Base-by-base conservation (phyloP, 2,329 filamentous ascomycete species). In the Karstenula rhodostoma region DNA sequence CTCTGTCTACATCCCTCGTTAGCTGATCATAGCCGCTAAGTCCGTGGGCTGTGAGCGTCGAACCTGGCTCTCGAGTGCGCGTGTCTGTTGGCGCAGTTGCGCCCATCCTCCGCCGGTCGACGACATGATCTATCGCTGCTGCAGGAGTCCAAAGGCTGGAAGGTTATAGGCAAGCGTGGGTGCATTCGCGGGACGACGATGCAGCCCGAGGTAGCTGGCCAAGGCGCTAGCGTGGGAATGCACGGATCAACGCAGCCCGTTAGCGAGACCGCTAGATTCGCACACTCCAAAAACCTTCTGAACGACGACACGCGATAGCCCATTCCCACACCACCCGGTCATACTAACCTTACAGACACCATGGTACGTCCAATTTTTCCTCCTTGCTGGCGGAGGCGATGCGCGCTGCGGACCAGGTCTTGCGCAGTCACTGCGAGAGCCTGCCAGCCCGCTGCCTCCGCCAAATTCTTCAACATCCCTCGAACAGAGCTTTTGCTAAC, bases 21-120 rank as follows among this genome's bases (percentile, higher is more conserved):
- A 79, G 62, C 61, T 71, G 44, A 35, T 37, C 58, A 61, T 37
- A 50, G 56, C 44, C 61, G 48, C n/a, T 44, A 68, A 65, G 47
- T 67, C 66, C 62, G 58, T 29, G 42, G 55, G 49, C 47, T 35
- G 40, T 57, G 57, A 27, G 59, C 19, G 56, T 61, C 77, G 66
- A 83, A 96, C 94, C 86, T 98, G 94, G 62, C 90, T 92, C 79
- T 99, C 95, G 64, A 97, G 84, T 47, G 89, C 87, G 72, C 95
- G 87, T 63, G 93, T 92, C 81, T 98, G 94, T 78, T 97, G 93
- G 72, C 95, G 91, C 69, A 98, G 86, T 82, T 97, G 93, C 73
- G 93, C 90, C 95, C 95, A 99, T 81, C 93, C 78, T 42, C 75
- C 77, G 32, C 76, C 77, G 23, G 77, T 79, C 9, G 77, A 77